Base-by-base conservation (phyloP, 148 eudicot species). In the Limonium bicolor region DNA sequence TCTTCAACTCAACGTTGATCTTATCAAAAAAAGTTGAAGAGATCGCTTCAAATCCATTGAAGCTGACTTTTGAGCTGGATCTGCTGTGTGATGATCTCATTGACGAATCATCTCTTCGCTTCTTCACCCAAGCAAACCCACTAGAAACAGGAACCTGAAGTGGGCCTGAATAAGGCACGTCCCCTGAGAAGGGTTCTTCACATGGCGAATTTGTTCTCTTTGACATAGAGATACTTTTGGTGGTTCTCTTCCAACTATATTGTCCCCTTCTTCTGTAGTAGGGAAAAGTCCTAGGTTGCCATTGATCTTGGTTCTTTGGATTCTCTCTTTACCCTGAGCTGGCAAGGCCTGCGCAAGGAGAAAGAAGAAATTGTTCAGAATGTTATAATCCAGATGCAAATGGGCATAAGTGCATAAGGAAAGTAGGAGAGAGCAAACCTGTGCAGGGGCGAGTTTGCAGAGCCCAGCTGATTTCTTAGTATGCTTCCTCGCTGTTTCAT, bases 41-140 rank as follows among this genome's bases (percentile, higher is more conserved):
- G 3, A 69, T 67, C 55, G 73, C 58, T 51, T 88, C 97, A 40
- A 75, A 62, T 8, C 60, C 64, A 36, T 69, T 66, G 11, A 79
- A 71, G 46, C 96, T 82, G 27, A 44, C 55, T 70, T 76, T 79
- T 15, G 96, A 87, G 55, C 80, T 79, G 35, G 96, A 87, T 51
- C 84, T 66, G 48, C 86, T 67, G 20, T 77, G 66, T 46, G 94
- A 77, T n/a, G n/a, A n/a, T n/a, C n/a, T n/a, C n/a, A n/a, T n/a
- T n/a, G n/a, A n/a, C n/a, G n/a, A n/a, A n/a, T n/a, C n/a, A 55
- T 77, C 86, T 46, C 62, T 53, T 56, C 80, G 66, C 50, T 61
- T 70, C 51, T 66, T 84, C n/a, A 85, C 94, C 97, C 97, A 88
- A 20, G 94, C 97, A 67, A 88, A 88, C 6, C 94, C 97, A 49